Evolutionary conservation across 352 stramenopile species (phyloP), one percentile per base, ranked within the genome.

Genomic region (Pseudoperonospora humuli): DNA sequence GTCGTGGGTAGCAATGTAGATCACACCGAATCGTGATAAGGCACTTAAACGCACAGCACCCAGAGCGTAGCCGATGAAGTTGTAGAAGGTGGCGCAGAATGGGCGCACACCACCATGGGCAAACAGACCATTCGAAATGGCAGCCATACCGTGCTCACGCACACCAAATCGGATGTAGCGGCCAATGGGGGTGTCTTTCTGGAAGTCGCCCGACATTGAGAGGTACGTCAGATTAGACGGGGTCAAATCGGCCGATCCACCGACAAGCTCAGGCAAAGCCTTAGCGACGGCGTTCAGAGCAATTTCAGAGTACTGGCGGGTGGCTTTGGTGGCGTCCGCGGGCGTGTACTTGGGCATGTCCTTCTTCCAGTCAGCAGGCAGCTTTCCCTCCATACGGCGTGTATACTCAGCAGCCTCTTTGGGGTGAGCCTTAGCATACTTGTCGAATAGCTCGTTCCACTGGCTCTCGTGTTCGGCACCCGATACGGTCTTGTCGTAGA

Each of bases 1-100:
- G 78, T 99, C 96, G 78, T 99, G 96, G 19, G 96, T 99, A 55
- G 97, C 97, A 25, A 99, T 77, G 75, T 98, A 99, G 39, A 99
- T 78, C 26, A 99, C 80, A 50, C 93, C 91, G 50, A 98, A 94
- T 19, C 75, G 82, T n/a, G 82, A 97, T 31, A 99, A 74, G 27
- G 95, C 95, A 42, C 84, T 94, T 27, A 98, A 63, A 53, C 97
- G 88, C 52, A 98, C 93, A 19, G 89, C 82, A 47, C 96, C 96
- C 29, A 98, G 59, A 14, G 89, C 94, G 64, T 99, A 99, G 43
- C 95, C 95, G 55, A 97, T 96, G 76, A 99, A 99, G 75, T 98
- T 98, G 64, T 99, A 95, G 75, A 99, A 99, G 27, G 97, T 99
- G 34, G 96, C 96, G 71, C 95, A 97, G 76, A 98, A 99, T 32